Percentiles rank a stretch among this genome's conserved stretches.
These are phyloP conservation scores for Aspergillus ochraceoroseus DNA, from an alignment of 2,329 filamentous ascomycete species.

Conservation along the genomic window DNA sequence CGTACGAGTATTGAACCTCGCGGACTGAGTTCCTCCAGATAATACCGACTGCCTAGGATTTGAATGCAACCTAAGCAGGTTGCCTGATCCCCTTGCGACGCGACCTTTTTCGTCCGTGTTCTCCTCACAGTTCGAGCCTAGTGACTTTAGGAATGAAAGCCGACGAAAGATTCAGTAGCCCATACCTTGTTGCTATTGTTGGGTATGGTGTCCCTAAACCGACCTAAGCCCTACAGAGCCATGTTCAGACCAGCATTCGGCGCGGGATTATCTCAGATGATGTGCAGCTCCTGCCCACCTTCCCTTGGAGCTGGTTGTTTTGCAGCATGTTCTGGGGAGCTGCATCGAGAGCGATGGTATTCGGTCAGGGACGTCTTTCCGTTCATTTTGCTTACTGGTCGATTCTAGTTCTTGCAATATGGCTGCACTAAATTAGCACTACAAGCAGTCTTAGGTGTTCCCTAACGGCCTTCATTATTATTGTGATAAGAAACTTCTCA, in stretches of 20 bases:
- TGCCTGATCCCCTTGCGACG: constrained; percentile 8
- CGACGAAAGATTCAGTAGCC: too few species aligned
- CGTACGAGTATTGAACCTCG: not conserved
- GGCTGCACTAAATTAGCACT: too few species aligned
- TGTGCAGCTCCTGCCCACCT: constrained; percentile 11
- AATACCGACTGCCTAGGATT: constrained; percentile 5
- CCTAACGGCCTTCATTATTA: too few species aligned
- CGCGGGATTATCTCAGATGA: constrained; percentile 9
- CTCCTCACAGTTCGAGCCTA: not conserved
- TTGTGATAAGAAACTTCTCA: too few species aligned
- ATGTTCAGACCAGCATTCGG: constrained; percentile 1
- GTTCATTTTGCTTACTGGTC: not conserved
- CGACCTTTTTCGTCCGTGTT: constrained; percentile 6
- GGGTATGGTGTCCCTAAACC: too few species aligned
- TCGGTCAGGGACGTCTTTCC: not conserved
- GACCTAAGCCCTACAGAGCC: not conserved
- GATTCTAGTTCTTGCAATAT: not conserved
- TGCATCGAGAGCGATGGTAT: not conserved
- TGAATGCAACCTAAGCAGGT: constrained; percentile 4
- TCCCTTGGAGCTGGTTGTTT: too few species aligned
- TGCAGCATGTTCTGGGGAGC: too few species aligned
- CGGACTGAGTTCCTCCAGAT: not conserved
- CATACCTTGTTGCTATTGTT: too few species aligned
- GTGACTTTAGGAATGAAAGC: constrained; percentile 1
- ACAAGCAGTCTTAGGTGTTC: too few species aligned